Base-by-base conservation (phyloP, 129 eudicot genomes). In the Apium graveolens region DNA sequence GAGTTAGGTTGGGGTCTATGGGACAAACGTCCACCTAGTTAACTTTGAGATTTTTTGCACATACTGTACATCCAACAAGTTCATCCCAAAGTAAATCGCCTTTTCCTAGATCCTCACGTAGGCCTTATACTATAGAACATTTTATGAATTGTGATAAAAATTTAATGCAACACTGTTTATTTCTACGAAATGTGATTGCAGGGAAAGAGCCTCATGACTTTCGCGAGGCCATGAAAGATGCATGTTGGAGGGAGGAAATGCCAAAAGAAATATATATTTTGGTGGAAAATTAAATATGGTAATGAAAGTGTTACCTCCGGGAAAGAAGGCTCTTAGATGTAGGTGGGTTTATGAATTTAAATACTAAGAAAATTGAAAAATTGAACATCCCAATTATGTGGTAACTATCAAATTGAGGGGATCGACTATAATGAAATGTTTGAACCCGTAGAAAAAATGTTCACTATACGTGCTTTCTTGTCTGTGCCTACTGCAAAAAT, bases 381-480 rank as follows among this genome's bases (percentile, higher is more conserved):
- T 68, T 0, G 21, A 68, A 17, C 11, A 17, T 4, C 35, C 32
- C 7, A n/a, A n/a, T n/a, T n/a, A n/a, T n/a, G n/a, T n/a, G 37
- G 37, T 35, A 35, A 35, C 12, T 14, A 60, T 60, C 39, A 35
- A 69, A 21, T 69, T 69, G 74, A 31, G 7, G 76, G 82, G 21
- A n/a, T 70, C 18, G 76, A 79, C 20, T 79, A 79, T 26, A 66
- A n/a, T 24, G 68, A 60, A 10, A 60, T 13, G 5, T 60, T 60
- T 60, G 27, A 32, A 1, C 68, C 32, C 11, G 82, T 80, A 7
- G 82, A 73, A 32, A 80, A 80, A 53, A 72, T 80, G 78, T 57
- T 37, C 10, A 70, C 37, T 35, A 35, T 35, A 35, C 37, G 37
- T 35, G 37, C 37, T 35, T 35, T 35, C 37, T 35, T 35, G 3